phyloP scores from a whole-genome alignment of 805 yeast species.

The Nakazawaea siamensis region DNA sequence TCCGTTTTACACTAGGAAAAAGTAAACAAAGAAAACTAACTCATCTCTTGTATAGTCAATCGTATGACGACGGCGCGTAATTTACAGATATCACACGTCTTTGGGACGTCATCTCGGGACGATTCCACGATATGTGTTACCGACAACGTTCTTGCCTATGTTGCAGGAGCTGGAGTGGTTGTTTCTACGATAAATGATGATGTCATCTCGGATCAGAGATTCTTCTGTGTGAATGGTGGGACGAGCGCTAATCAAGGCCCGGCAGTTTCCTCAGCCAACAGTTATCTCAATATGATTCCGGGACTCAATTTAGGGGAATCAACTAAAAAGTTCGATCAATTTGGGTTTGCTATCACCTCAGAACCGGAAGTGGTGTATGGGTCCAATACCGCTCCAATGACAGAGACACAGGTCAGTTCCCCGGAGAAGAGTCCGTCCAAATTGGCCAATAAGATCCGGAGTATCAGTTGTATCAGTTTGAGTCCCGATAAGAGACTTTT shows the following conservation, averaged over 20 bases:
- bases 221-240: conserved; percentile 40
- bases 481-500: conserved; percentile 45
- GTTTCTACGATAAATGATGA: conserved; percentile 27
- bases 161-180: conserved; percentile 55
- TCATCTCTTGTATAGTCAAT: no score
- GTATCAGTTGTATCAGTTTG: conserved; percentile 48
- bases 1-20: no score
- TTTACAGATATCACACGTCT: no score
- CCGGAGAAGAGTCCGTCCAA: conserved; percentile 14
- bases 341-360: conserved; percentile 24
- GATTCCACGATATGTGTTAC: conserved; percentile 32
- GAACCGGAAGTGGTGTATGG: conserved; percentile 23
- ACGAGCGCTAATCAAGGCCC: no score
- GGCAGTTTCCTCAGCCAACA: conserved; percentile 18
- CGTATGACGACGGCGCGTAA: no score
- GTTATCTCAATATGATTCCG: conserved; percentile 22
- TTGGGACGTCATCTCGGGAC: conserved; percentile 40
- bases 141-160: conserved; percentile 37
- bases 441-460: conserved; percentile 32
- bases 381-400: conserved; percentile 14
- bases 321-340: conserved; percentile 21
- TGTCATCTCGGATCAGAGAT: conserved; percentile 28
- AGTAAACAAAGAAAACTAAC: no score
- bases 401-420: no score
- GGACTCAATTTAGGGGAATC: no score